Evolutionary conservation across 495 filamentous ascomycete genomes (phyloP).

Genomic region (Penicillium subrubescens): DNA sequence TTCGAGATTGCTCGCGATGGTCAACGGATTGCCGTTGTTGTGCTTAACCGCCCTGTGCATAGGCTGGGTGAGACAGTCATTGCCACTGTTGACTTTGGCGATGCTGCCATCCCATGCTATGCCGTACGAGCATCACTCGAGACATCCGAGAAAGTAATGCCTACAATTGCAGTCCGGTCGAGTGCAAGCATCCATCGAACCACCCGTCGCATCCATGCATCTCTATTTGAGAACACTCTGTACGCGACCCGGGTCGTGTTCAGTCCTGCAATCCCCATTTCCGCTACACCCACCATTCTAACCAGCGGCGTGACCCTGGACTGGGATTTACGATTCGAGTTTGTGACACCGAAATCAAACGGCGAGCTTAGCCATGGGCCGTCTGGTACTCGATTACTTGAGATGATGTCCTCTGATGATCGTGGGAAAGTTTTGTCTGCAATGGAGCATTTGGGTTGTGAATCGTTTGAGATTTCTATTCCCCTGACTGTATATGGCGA

Average conservation of each 20-base stretch:
- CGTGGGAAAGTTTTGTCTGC: slow-evolving; percentile 70
- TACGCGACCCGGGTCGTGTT: slow-evolving; percentile 79
- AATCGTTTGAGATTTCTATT: slow-evolving; percentile 87
- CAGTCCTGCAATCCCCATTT: slow-evolving; percentile 74
- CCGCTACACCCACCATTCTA: slow-evolving; percentile 83
- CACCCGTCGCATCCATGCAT: slow-evolving; percentile 77
- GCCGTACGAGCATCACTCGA: slow-evolving; percentile 77
- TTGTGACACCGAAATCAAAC: slow-evolving; percentile 65
- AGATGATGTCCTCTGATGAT: slow-evolving; percentile 68
- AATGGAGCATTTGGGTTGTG: slow-evolving; percentile 73
- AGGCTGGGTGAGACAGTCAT: slow-evolving; percentile 85
- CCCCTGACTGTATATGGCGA: slow-evolving; percentile 84
- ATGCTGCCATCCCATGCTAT: slow-evolving; percentile 74
- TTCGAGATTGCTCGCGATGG: slow-evolving; percentile 95
- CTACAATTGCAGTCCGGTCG: slow-evolving; percentile 78
- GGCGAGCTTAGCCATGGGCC: slow-evolving; percentile 30
- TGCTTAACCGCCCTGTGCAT: slow-evolving; percentile 87
- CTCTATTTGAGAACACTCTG: slow-evolving; percentile 75
- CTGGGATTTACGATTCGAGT: slow-evolving; percentile 88
- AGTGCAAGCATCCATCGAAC: slow-evolving; percentile 81
- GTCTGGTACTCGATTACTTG: slow-evolving; percentile 48
- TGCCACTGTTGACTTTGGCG: slow-evolving; percentile 77
- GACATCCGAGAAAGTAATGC: slow-evolving; percentile 75
- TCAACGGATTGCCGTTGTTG: slow-evolving; percentile 79
- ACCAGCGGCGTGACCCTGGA: slow-evolving; percentile 82